These are phyloP conservation scores for Ogataea sp. DNA, from an alignment of 805 yeast genomes.

Conservation along the genomic window DNA sequence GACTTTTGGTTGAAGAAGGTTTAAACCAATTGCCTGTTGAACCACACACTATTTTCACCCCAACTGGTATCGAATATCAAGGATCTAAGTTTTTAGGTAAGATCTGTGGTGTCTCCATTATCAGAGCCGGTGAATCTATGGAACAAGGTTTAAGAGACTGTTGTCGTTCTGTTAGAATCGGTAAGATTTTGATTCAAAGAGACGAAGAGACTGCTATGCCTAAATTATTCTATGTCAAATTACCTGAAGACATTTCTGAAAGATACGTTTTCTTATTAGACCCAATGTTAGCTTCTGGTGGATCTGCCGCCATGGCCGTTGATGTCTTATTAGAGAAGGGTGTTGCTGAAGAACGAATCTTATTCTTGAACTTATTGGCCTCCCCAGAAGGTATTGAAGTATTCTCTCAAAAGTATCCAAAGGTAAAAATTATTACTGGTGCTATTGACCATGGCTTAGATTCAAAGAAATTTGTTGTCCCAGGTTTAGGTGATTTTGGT, in stretches of 20 bases:
- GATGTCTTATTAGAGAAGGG: constrained; percentile 85
- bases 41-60: constrained; percentile 58
- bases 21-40: constrained; percentile 90
- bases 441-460: constrained; percentile 84
- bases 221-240: constrained; percentile 83
- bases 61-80: constrained; percentile 59
- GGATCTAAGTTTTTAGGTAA: constrained; percentile 85
- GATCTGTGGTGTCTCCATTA: constrained; percentile 96
- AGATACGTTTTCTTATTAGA: constrained; percentile 88
- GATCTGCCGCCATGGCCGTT: constrained; percentile 95
- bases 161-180: constrained; percentile 92
- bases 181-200: constrained; percentile 93
- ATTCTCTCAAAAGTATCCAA: constrained; percentile 73
- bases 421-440: constrained; percentile 86
- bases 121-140: constrained; percentile 99
- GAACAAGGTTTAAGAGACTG: constrained; percentile 97
- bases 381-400: constrained; percentile 89
- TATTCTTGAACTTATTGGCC: constrained; percentile 85
- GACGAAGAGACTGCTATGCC: constrained; percentile 97
- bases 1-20: constrained; percentile 92
- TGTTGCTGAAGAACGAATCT: constrained; percentile 77
- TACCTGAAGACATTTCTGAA: constrained; percentile 85
- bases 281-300: constrained; percentile 99
- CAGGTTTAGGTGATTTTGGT: constrained; percentile 98
- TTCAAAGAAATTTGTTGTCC: constrained; percentile 76